Percentiles rank a stretch among this genome's conserved stretches.
Evolutionary conservation across 805 yeast species (phyloP).

Genomic region (Peterozyma xylosa): DNA sequence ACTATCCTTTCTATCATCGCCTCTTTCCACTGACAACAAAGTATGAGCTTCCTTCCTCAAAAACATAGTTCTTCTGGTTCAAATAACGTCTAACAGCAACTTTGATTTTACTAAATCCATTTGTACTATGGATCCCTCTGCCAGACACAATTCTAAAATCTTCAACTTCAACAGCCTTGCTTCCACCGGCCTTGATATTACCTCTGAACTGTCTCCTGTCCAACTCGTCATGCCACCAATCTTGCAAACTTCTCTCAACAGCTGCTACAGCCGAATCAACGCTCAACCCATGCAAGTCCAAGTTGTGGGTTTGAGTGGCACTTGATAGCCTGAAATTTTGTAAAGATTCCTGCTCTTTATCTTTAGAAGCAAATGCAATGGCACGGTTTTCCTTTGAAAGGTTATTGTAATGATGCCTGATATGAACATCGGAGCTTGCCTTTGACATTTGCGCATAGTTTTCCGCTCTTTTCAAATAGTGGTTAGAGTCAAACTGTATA

Average conservation of each 20-base stretch:
- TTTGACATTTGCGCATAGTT: slow-evolving; percentile 7
- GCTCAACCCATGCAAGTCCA: slow-evolving; percentile 54
- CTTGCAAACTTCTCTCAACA: slow-evolving; percentile 25
- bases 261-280: slow-evolving; percentile 39
- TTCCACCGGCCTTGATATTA: slow-evolving; percentile 22
- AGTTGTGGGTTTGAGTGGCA: slow-evolving; percentile 12
- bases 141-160: slow-evolving; percentile 55
- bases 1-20: background rate
- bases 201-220: slow-evolving; percentile 34
- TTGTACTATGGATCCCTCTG: slow-evolving; percentile 59
- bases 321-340: background rate
- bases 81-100: slow-evolving; percentile 33
- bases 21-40: slow-evolving; percentile 36
- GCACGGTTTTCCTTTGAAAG: slow-evolving; percentile 4
- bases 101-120: slow-evolving; percentile 45
- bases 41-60: slow-evolving; percentile 36
- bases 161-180: slow-evolving; percentile 30
- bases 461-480: slow-evolving; percentile 5
- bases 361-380: slow-evolving; percentile 11
- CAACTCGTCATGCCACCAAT: slow-evolving; percentile 63
- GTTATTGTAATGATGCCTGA: slow-evolving; percentile 8
- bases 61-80: slow-evolving; percentile 28
- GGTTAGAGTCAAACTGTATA: slow-evolving; percentile 7
- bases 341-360: slow-evolving; percentile 7
- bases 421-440: slow-evolving; percentile 1